Evolutionary conservation across 2,329 filamentous ascomycete species (phyloP).

Genomic region (Phyllosticta ampelicida): DNA sequence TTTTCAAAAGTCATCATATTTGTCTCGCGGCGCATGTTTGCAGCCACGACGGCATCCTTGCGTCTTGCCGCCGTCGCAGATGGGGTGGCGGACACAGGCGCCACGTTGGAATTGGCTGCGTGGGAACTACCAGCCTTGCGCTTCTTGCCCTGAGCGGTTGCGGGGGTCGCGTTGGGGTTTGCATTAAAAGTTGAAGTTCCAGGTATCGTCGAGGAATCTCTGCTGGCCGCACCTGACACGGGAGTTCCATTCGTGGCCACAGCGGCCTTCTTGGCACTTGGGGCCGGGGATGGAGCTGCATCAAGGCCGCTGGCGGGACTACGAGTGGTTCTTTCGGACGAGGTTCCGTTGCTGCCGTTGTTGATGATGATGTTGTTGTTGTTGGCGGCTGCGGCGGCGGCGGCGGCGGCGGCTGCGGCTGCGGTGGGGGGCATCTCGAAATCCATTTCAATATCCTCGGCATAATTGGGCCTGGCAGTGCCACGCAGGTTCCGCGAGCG

Average conservation of each 20-base stretch:
- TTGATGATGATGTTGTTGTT: no score
- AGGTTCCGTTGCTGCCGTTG: conserved; percentile 48
- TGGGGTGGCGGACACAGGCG: conserved; percentile 15
- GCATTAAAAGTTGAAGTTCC: conserved; percentile 50
- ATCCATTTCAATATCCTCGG: conserved; percentile 87
- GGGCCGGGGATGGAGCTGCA: conserved; percentile 20
- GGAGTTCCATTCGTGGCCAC: conserved; percentile 27
- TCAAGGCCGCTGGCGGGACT: conserved; percentile 22
- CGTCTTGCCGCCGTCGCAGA: conserved; percentile 28
- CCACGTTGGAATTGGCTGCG: conserved; percentile 1
- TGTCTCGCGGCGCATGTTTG: conserved; percentile 46
- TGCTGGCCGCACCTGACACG: conserved; percentile 22
- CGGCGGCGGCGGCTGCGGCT: conserved; percentile 13
- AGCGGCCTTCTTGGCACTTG: conserved; percentile 27
- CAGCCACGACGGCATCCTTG: conserved; percentile 27
- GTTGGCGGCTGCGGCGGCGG: no score
- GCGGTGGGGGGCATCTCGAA: conserved; percentile 52
- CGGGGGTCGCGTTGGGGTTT: conserved; percentile 27
- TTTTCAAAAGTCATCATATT: conserved; percentile 86
- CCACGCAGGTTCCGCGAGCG: conserved; percentile 82
- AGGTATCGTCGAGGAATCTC: conserved; percentile 34
- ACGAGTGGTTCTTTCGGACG: conserved; percentile 31
- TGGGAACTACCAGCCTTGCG: conserved; percentile 5
- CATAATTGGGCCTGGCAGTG: conserved; percentile 79
- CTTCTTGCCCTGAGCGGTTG: conserved; percentile 10